Evolutionary conservation across 345 rosid species (phyloP), one percentile per base, ranked within the genome.

Genomic region (Microthlaspi erraticum): DNA sequence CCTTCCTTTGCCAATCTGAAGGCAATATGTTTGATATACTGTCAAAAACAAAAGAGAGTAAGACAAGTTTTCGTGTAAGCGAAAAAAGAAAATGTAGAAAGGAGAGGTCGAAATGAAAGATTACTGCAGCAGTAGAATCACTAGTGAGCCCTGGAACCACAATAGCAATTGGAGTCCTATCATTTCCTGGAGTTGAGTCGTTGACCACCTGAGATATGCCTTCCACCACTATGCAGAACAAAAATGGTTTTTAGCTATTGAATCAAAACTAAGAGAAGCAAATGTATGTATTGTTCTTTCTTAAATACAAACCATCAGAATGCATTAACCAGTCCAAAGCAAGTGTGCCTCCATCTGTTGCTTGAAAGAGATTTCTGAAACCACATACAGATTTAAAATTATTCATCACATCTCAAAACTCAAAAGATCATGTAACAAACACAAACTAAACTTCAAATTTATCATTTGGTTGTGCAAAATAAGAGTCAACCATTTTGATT

Each of bases 301-400:
- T 17, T n/a, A 18, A 46, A 53, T 17, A 68, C 59, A 18, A 49
- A 88, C 96, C 93, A 66, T 85, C 92, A 60, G 87, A 83, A 72
- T 77, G 83, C 77, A 73, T 37, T 26, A 93, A 78, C 98, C 98
- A 90, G 63, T 93, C 97, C 84, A 93, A 78, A 72, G 93, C 98
- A 70, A 93, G 83, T 38, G 88, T 90, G 64, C 98, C 98, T 41
- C 97, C 98, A 82, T 93, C 98, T 49, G 90, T 72, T 78, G 91
- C 73, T 77, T 62, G 80, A 79, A 84, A 93, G 16, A 90, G 75
- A 65, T 87, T 84, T 66, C 98, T 90, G 79, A 68, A 13, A 38
- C 43, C 18, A 53, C 42, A 39, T 8, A 29, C 10, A 38, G 34
- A 71, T 38, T 2, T 33, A 67, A 26, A 51, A 12, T 10, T 8